Percentiles rank a stretch among this genome's conserved stretches.
These are phyloP conservation scores for Cudoniella acicularis DNA, from an alignment of 495 filamentous ascomycete genomes.

Conservation along the genomic window DNA sequence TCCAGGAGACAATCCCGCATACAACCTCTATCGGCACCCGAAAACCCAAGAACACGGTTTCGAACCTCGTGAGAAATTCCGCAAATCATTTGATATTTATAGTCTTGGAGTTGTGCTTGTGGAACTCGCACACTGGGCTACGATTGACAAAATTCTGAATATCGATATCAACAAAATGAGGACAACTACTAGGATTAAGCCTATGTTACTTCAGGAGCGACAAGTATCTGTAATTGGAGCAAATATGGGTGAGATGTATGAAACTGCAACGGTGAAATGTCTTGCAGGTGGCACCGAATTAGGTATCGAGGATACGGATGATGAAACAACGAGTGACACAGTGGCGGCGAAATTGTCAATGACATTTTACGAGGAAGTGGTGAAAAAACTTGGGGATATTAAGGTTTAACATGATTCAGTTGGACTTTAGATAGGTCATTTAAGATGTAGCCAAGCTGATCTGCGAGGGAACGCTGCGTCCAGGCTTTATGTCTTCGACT, in stretches of 20 bases:
- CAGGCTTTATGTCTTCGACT: too few relatives aligned
- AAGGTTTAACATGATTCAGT: constrained; percentile 3
- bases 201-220: constrained; percentile 19
- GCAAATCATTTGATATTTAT: constrained; percentile 50
- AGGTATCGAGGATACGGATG: constrained; percentile 23
- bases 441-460: too few relatives aligned
- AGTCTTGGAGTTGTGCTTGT: constrained; percentile 44
- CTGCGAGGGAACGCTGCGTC: too few relatives aligned
- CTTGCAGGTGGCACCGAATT: constrained; percentile 30
- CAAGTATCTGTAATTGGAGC: constrained; percentile 22
- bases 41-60: constrained; percentile 36
- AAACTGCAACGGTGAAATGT: constrained; percentile 29
- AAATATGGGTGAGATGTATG: constrained; percentile 29
- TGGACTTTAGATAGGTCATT: too few relatives aligned
- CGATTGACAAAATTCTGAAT: constrained; percentile 36
- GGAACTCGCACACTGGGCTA: constrained; percentile 50
- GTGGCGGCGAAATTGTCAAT: constrained; percentile 27
- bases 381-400: constrained; percentile 31
- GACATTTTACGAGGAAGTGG: constrained; percentile 34
- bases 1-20: constrained; percentile 35
- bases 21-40: constrained; percentile 49
- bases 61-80: constrained; percentile 33
- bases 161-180: constrained; percentile 30
- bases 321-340: constrained; percentile 23
- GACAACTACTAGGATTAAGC: constrained; percentile 3